Evolutionary conservation across 2,329 filamentous ascomycete species (phyloP), one percentile per base, ranked within the genome.

Genomic region (Tolypocladium amazonense): DNA sequence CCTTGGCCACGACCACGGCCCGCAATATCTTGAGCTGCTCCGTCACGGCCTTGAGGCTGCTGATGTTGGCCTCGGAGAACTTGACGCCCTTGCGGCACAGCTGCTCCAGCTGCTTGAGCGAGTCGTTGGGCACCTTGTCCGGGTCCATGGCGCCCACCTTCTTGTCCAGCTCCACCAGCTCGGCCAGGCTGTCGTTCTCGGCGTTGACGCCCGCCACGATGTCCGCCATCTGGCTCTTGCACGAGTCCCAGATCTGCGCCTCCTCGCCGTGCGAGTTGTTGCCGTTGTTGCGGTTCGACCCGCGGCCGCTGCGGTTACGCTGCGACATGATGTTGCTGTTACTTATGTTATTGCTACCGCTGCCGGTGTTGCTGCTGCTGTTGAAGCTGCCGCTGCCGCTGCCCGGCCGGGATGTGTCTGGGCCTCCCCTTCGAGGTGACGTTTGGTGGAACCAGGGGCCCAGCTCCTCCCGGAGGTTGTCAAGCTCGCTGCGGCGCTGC

Each of bases 241-340:
- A 73, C 1, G 67, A 64, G 39, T 77, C 75, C 76, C 76, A 79
- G 7, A 78, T 72, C 55, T 75, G 70, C 11, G 71, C 73, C 64
- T 79, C 76, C 62, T 79, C 76, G 35, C 76, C 76, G 38, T 76
- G 73, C 9, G 71, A 47, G 39, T 62, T 65, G 62, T 73, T 72
- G 33, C 75, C 74, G 56, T 75, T 77, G 68, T 76, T 78, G 50
- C 76, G 73, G 67, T 75, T 75, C 47, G 74, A 75, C 45, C 75
- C 75, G 62, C 76, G 76, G 57, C 74, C 75, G 65, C 75, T 76
- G 59, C 76, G 74, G 62, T 76, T 77, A 62, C 76, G 71, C 66
- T 77, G 76, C 52, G 76, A 77, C 75, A 77, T 78, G 50, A 4
- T 53, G 30, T n/a, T 66, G 37, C 35, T 52, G 56, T 45, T 56